These are phyloP conservation scores for Rubroboletus satanas DNA, from an alignment of 768 basidiomycete genomes.

Conservation along the genomic window DNA sequence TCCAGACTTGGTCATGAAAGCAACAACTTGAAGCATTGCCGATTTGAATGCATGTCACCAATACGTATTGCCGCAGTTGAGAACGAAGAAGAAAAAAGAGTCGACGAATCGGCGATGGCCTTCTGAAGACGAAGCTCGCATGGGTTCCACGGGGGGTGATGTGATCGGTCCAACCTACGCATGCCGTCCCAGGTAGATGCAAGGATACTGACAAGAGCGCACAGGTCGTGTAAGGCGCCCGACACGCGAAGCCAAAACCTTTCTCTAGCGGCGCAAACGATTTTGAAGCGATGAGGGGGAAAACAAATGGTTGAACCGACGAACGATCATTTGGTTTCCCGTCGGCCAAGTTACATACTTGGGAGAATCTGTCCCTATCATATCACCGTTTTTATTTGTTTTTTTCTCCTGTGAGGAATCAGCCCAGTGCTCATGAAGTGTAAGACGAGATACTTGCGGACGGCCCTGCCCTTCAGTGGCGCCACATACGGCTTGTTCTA, in stretches of 20 bases:
- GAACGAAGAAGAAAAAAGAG: background rate
- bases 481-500: too few species aligned
- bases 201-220: background rate
- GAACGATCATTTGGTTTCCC: background rate
- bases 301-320: too few species aligned
- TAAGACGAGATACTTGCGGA: too few species aligned
- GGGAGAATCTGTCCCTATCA: background rate
- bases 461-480: too few species aligned
- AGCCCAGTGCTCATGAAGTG: background rate
- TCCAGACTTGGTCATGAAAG: background rate
- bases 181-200: background rate
- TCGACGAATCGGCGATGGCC: background rate
- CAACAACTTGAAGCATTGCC: background rate
- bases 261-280: too few species aligned
- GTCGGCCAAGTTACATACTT: background rate
- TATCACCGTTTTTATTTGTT: too few species aligned
- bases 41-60: conserved; percentile 4
- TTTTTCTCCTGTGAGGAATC: background rate
- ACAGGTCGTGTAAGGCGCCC: too few species aligned
- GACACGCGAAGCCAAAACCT: too few species aligned
- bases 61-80: background rate
- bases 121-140: background rate
- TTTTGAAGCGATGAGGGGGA: too few species aligned
- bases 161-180: background rate
- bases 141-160: background rate